Percentiles rank a stretch among this genome's conserved stretches.
Evolutionary conservation across 495 filamentous ascomycete genomes (phyloP).

Genomic region (Penicillium nucicola): DNA sequence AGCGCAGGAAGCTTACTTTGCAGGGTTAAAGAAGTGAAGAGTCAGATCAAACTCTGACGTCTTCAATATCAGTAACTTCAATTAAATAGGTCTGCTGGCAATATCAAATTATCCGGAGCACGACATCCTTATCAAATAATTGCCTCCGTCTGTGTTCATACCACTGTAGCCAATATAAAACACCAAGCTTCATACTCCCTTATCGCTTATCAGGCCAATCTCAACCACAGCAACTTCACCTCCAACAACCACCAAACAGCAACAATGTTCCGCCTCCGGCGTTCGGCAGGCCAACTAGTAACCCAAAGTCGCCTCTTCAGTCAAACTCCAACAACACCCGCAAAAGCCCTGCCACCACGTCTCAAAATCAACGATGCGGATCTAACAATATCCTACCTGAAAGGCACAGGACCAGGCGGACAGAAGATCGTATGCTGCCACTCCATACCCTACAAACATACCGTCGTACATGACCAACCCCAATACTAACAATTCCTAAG

Average conservation of each 20-base stretch:
- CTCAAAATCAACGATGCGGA: slow-evolving; percentile 73
- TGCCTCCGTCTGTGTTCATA: too few relatives aligned
- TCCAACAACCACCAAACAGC: not conserved
- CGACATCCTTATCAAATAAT: too few relatives aligned
- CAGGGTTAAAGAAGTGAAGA: too few relatives aligned
- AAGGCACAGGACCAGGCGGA: slow-evolving; percentile 88
- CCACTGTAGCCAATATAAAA: too few relatives aligned
- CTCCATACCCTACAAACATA: not conserved
- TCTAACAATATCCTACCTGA: slow-evolving; percentile 80
- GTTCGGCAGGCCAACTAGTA: not conserved
- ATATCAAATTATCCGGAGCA: too few relatives aligned
- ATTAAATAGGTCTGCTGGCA: too few relatives aligned
- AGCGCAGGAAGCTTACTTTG: not conserved
- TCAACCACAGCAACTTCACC: not conserved
- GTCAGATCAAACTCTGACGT: not conserved
- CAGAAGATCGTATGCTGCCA: slow-evolving; percentile 71
- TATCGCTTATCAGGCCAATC: slow-evolving; percentile 2
- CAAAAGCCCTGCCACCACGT: slow-evolving; percentile 69
- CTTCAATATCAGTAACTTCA: too few relatives aligned
- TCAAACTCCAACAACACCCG: slow-evolving; percentile 17
- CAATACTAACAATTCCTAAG: slow-evolving; percentile 34
- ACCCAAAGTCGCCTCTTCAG: slow-evolving; percentile 20
- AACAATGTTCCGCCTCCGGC: slow-evolving; percentile 7
- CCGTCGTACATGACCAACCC: not conserved
- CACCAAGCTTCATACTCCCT: not conserved